Base-by-base conservation (phyloP, 495 filamentous ascomycete species). In the Penicillium roqueforti region DNA sequence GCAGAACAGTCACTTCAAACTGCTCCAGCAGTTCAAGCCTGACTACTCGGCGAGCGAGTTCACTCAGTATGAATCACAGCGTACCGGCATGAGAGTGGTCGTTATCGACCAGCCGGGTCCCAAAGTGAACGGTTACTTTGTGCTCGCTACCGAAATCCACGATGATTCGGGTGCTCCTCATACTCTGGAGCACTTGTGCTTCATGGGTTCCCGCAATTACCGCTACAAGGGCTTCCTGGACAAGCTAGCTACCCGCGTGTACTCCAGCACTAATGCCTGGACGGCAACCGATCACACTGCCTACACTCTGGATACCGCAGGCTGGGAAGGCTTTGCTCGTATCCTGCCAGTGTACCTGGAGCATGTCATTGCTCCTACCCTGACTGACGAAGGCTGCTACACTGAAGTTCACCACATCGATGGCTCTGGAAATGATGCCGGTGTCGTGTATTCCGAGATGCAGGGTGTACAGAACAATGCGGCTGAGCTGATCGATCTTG, bases 361-460 rank as follows among this genome's bases (percentile, higher is more conserved):
- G 70, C 93, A 99, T 72, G 80, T 97, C 26, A 83, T 99, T 58
- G 73, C 92, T 19, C 93, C 93, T 0, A 95, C 88, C 3, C 72
- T 99, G 54, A 96, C 91, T 8, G 95, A 99, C 68, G 86, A 90
- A 42, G 89, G 84, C 4, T 97, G 92, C 66, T 85, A 95, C 59
- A 99, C 93, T 2, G 93, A 99, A 62, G 93, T 99, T 25, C 89
- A 95, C 72, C 95, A 99, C 68, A 80, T 99, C 48, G 89, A 99
- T 68, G 91, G 90, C 32, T 79, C 84, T 52, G 93, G 92, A 43
- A 85, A 97, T 58, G 95, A 99, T 79, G 93, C 93, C 23, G 93
- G 92, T 56, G 93, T 98, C 4, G 93, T 97, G 18, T 99, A 97
- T 73, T 97, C 95, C 1, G 93, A 99, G 70, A 97, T 99, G 93